Percentiles rank a stretch among this genome's conserved stretches.
These are phyloP conservation scores for Plantago coronopus DNA, from an alignment of 305 asterid species.

Conservation along the genomic window DNA sequence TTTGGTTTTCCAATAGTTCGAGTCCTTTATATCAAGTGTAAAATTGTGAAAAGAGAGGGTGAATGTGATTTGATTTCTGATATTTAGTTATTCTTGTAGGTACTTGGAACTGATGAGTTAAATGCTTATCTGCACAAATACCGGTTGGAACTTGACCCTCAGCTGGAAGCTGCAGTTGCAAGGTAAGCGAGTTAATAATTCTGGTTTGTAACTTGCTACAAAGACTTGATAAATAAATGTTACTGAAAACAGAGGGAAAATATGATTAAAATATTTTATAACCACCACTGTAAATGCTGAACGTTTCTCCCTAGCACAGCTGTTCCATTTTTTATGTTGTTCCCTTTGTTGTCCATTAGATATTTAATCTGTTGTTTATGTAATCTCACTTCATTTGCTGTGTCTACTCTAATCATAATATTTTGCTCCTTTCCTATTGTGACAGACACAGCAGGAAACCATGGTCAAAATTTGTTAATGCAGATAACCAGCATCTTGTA, in stretches of 20 bases:
- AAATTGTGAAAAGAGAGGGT: neutral
- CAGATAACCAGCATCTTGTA: conserved; percentile 79
- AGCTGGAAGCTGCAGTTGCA: conserved; percentile 86
- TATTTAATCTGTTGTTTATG: too few relatives aligned
- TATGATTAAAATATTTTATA: too few relatives aligned
- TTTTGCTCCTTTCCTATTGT: conserved; percentile 7
- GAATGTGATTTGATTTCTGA: conserved; percentile 20
- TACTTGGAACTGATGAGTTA: conserved; percentile 94
- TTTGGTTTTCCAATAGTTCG: conserved; percentile 10
- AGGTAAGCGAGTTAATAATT: conserved; percentile 40
- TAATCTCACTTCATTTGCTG: too few relatives aligned
- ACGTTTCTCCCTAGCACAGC: too few relatives aligned
- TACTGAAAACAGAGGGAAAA: too few relatives aligned
- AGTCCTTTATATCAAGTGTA: neutral
- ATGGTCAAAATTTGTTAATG: conserved; percentile 74
- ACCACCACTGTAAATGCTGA: too few relatives aligned
- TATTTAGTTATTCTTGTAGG: conserved; percentile 37
- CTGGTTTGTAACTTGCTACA: neutral
- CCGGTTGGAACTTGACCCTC: conserved; percentile 76
- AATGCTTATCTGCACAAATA: conserved; percentile 85
- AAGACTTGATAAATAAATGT: neutral
- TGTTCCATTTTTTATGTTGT: too few relatives aligned
- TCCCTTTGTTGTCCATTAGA: too few relatives aligned
- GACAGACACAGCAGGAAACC: conserved; percentile 86
- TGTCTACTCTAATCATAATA: neutral